Conservation (phyloP, 139 green algal species). For the Spirogloea muscicola region DNA sequence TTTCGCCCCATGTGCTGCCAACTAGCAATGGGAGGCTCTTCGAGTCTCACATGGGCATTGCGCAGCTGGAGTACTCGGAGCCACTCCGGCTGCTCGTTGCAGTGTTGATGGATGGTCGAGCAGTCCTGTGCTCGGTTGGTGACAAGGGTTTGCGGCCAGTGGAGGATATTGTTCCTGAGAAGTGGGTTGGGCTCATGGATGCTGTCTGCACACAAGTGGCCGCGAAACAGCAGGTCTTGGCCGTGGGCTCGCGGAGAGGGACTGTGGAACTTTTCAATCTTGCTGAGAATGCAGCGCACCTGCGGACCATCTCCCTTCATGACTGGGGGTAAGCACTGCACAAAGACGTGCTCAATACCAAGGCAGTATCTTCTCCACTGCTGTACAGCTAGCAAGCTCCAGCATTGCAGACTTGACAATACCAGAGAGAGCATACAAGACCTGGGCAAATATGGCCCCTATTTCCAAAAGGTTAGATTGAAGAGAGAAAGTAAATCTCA, state of each 20-base stretch:
- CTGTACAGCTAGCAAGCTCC: too few relatives aligned
- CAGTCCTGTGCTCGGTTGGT: constrained; percentile 32
- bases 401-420: too few relatives aligned
- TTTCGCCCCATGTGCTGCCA: constrained; percentile 1
- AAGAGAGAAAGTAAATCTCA: too few relatives aligned
- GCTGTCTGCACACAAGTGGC: constrained; percentile 16
- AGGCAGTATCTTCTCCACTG: too few relatives aligned
- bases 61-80: constrained; percentile 38
- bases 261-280: constrained; percentile 46
- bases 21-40: not conserved
- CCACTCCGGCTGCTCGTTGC: constrained; percentile 29
- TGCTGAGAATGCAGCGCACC: constrained; percentile 9
- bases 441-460: too few relatives aligned
- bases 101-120: constrained; percentile 36
- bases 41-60: too few relatives aligned
- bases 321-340: constrained; percentile 40
- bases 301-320: constrained; percentile 25
- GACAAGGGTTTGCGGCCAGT: constrained; percentile 33
- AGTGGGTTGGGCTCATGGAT: constrained; percentile 35
- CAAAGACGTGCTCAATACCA: not conserved
- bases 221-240: constrained; percentile 30
- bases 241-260: constrained; percentile 24
- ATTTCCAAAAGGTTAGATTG: too few relatives aligned
- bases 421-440: too few relatives aligned
- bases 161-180: constrained; percentile 25